Evolutionary conservation across 2,329 filamentous ascomycete species (phyloP).

Genomic region (Colletotrichum sublineola): DNA sequence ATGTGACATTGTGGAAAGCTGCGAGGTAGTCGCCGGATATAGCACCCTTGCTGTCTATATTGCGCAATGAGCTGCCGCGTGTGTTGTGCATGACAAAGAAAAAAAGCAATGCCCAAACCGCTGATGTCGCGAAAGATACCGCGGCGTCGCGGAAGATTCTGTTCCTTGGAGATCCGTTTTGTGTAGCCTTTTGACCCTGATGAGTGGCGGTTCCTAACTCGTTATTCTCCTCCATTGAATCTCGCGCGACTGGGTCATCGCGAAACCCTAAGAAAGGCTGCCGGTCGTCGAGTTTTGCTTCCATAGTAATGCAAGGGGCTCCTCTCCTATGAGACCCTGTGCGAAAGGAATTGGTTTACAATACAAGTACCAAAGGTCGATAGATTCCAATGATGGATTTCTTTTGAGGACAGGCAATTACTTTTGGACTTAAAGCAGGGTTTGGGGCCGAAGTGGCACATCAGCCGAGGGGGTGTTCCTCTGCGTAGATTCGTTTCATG

Average conservation of each 20-base stretch:
- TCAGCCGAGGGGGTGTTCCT: not conserved
- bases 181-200: not conserved
- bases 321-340: not conserved
- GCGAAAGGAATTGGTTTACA: not conserved
- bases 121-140: constrained; percentile 40
- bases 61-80: not conserved
- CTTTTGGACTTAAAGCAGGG: too few species aligned
- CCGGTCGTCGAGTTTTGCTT: constrained; percentile 19
- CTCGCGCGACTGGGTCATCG: constrained; percentile 3
- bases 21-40: not conserved
- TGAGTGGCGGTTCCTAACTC: not conserved
- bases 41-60: not conserved
- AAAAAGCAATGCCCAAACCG: constrained; percentile 43
- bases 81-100: constrained; percentile 27
- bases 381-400: not conserved
- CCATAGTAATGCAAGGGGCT: constrained; percentile 9
- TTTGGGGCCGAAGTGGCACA: not conserved
- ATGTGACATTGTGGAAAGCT: constrained; percentile 44
- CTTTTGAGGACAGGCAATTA: too few species aligned
- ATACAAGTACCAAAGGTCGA: not conserved
- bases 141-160: constrained; percentile 12
- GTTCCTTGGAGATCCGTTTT: constrained; percentile 6
- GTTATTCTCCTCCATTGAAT: not conserved
- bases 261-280: constrained; percentile 36
- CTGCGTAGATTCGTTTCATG: not conserved